Conservation (phyloP, 306 rosid genomes). For the Cucumis hystrix region DNA sequence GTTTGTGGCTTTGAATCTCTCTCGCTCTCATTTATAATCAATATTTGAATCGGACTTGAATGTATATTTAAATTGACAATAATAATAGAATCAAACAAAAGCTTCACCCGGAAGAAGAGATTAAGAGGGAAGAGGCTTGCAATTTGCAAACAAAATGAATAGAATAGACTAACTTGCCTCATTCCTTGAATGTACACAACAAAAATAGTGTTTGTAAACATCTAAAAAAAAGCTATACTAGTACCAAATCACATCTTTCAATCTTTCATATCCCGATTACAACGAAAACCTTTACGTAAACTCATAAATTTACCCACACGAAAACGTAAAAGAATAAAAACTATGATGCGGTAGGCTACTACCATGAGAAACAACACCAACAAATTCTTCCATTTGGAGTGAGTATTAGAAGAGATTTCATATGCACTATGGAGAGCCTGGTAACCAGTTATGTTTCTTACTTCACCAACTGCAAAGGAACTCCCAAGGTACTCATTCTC, state of each 20-base stretch:
- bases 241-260: constrained; percentile 28
- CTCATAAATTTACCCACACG: constrained; percentile 30
- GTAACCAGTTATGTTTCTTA: constrained; percentile 78
- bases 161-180: not conserved
- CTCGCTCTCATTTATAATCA: not conserved
- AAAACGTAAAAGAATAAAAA: constrained; percentile 40
- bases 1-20: not conserved
- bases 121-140: not conserved
- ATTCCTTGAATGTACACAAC: not conserved
- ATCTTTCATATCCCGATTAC: constrained; percentile 39
- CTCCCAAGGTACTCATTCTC: constrained; percentile 89
- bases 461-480: constrained; percentile 86
- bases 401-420: constrained; percentile 45
- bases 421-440: constrained; percentile 81
- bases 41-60: not conserved
- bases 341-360: constrained; percentile 53
- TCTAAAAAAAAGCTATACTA: constrained; percentile 2
- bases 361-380: constrained; percentile 87
- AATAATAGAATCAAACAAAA: too few relatives aligned
- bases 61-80: too few relatives aligned
- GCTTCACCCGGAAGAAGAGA: not conserved
- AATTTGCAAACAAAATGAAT: not conserved
- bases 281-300: constrained; percentile 30
- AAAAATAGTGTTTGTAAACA: not conserved
- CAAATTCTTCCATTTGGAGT: constrained; percentile 82